Base-by-base conservation (phyloP, 768 basidiomycete species). In the Clitopilus passeckerianus region DNA sequence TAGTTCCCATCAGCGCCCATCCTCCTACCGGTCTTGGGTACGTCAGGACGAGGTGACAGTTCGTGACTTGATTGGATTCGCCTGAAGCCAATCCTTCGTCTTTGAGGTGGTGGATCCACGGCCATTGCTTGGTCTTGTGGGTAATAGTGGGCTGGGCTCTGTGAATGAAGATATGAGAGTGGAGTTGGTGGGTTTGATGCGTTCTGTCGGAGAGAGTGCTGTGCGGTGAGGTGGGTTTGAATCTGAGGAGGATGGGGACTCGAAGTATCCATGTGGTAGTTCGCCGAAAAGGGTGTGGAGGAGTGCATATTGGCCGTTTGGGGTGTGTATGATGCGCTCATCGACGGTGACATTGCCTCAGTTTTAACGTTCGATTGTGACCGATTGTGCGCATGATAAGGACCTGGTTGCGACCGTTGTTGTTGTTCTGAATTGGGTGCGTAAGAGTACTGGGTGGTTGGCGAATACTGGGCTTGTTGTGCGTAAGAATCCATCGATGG, bases 11-110 rank as follows among this genome's bases (percentile, higher is more conserved):
- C 86, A 46, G 86, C 77, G 65, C 90, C 89, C 73, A 95, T 88
- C 57, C 95, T 79, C 66, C 94, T 82, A 20, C 86, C 90, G 7
- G 75, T 64, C 14, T 87, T 81, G 54, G 83, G 78, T 22, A 71
- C 67, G 71, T 89, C 89, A 63, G 88, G 76, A 59, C 85, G 83
- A 53, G 95, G 92, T 58, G 86, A 84, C 33, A 96, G 74, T 73
- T 97, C 95, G 61, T 85, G 82, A 63, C 75, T 77, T 64, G 89
- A 88, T 61, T 89, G 85, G 16, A 97, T 83, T 61, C 90, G 81
- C 68, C 89, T 83, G 68, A 95, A 89, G 20, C 91, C 95, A 58
- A 84, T 80, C 8, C 90, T 82, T 66, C 87, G 82, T 70, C 84
- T 86, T 61, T 83, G 83, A 61, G 72, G 81, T 58, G 80, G 77